phyloP scores from a whole-genome alignment of 2,329 filamentous ascomycete genomes.

The Reticulascus tulasneorum region DNA sequence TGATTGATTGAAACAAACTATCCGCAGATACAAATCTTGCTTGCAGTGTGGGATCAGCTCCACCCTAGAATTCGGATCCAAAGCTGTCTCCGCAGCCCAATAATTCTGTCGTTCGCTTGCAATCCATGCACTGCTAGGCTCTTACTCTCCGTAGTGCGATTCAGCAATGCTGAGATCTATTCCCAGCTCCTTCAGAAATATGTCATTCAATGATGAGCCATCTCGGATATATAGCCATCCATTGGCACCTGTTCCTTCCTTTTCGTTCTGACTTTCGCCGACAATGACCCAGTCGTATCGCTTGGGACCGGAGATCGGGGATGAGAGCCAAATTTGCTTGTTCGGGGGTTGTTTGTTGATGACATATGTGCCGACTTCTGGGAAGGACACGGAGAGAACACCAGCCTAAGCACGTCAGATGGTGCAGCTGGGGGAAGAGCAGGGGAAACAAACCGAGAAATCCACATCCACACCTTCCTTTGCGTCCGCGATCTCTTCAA shows the following conservation, averaged over 20 bases:
- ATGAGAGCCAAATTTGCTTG: constrained; percentile 95
- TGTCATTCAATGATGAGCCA: constrained; percentile 66
- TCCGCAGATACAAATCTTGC: no score
- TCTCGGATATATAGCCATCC: constrained; percentile 89
- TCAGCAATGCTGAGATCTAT: constrained; percentile 49
- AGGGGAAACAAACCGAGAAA: constrained; percentile 63
- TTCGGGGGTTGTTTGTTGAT: constrained; percentile 99
- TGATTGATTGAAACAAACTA: no score
- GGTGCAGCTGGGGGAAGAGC: neutral
- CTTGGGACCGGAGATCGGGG: constrained; percentile 86
- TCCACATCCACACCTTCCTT: constrained; percentile 80
- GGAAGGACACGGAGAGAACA: constrained; percentile 73
- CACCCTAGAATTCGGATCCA: no score
- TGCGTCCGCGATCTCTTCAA: constrained; percentile 74
- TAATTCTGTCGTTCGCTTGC: no score
- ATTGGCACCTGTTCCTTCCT: constrained; percentile 69
- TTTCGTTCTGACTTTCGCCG: constrained; percentile 70
- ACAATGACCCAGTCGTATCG: constrained; percentile 83
- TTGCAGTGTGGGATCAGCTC: no score
- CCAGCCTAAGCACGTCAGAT: constrained; percentile 59
- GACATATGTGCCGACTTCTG: constrained; percentile 75
- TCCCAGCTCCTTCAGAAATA: constrained; percentile 73
- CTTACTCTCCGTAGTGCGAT: constrained; percentile 13
- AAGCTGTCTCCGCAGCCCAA: no score
- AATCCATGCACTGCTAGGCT: constrained; percentile 5